Base-by-base conservation (phyloP, 1,284 basidiomycete species). In the Fistulinella staudtii region DNA sequence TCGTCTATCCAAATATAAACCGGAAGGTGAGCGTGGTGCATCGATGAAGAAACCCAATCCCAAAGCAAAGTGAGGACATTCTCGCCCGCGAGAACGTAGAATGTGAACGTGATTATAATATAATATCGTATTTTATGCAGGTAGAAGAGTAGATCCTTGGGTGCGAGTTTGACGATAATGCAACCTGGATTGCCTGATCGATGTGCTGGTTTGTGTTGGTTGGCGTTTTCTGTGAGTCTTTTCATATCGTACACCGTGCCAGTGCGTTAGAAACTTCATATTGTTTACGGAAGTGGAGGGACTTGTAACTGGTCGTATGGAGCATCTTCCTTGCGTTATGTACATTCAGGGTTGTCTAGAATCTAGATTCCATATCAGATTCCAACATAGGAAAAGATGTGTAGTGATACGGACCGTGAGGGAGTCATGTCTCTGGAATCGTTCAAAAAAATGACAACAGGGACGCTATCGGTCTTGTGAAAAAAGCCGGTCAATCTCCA, bases 201-300 rank as follows among this genome's bases (percentile, higher is more conserved):
- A 24, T 21, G n/a, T n/a, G n/a, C n/a, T n/a, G n/a, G 36, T 0
- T n/a, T 18, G 34, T 39, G 23, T 14, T 13, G 25, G n/a, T 34
- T 13, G 9, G 28, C 5, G 14, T 34, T 24, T n/a, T 13, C 31
- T 41, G 5, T 43, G 20, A 36, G 38, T 38, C 31, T 47, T 29
- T 14, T 36, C 40, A 23, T 61, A 53, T 61, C 34, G 40, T 63
- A 63, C 60, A 63, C 20, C 20, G 47, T 47, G 47, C 44, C 55
- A 38, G 46, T 47, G 48, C 48, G 38, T 54, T 30, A 4, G 40
- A 24, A 35, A 8, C 43, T 46, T 24, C 36, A 27, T 30, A 23
- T 21, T 43, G 24, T 45, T 35, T 42, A 31, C 2, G 2, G 13
- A 4, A 36, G 14, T 10, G 20, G 13, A 14, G 25, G n/a, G n/a